phyloP scores from a whole-genome alignment of 2,329 filamentous ascomycete species.

The Cladosporium colombiae region DNA sequence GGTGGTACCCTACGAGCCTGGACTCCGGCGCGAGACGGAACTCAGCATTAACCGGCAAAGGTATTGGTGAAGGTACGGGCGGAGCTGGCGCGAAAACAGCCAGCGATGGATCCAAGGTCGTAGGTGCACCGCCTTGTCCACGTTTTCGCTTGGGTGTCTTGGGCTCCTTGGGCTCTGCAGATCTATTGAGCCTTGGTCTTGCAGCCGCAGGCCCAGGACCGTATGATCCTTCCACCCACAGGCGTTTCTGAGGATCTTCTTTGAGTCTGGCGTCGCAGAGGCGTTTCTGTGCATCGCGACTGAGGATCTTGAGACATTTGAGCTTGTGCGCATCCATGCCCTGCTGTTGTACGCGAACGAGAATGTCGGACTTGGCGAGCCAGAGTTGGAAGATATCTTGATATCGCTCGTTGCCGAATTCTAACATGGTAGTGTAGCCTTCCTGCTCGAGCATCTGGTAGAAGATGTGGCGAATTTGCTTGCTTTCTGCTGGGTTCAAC shows the following conservation, averaged over 20 bases:
- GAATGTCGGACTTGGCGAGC: slow-evolving; percentile 46
- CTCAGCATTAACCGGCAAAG: slow-evolving; percentile 59
- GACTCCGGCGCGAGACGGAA: slow-evolving; percentile 70
- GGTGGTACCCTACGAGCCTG: slow-evolving; percentile 50
- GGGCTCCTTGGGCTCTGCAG: slow-evolving; percentile 19
- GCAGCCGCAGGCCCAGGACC: slow-evolving; percentile 48
- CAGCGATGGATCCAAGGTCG: slow-evolving; percentile 53
- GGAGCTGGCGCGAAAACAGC: slow-evolving; percentile 21
- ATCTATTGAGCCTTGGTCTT: slow-evolving; percentile 27
- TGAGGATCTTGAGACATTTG: slow-evolving; percentile 69
- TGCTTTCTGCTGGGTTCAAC: slow-evolving; percentile 67
- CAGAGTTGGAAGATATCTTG: slow-evolving; percentile 67
- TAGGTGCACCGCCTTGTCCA: neutral
- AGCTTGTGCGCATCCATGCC: slow-evolving; percentile 48
- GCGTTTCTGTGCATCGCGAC: slow-evolving; percentile 76
- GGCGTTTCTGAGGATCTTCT: slow-evolving; percentile 52
- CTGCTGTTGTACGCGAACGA: slow-evolving; percentile 24
- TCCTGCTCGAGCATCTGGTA: slow-evolving; percentile 65
- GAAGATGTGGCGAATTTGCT: slow-evolving; percentile 66
- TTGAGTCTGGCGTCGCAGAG: slow-evolving; percentile 67
- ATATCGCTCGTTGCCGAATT: slow-evolving; percentile 72
- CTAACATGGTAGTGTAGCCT: slow-evolving; percentile 71
- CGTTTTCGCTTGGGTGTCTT: slow-evolving; percentile 5
- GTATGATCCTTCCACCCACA: slow-evolving; percentile 35
- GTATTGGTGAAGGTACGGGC: slow-evolving; percentile 19